Base-by-base conservation (phyloP, 345 rosid species). In the Eucalyptus sp. region DNA sequence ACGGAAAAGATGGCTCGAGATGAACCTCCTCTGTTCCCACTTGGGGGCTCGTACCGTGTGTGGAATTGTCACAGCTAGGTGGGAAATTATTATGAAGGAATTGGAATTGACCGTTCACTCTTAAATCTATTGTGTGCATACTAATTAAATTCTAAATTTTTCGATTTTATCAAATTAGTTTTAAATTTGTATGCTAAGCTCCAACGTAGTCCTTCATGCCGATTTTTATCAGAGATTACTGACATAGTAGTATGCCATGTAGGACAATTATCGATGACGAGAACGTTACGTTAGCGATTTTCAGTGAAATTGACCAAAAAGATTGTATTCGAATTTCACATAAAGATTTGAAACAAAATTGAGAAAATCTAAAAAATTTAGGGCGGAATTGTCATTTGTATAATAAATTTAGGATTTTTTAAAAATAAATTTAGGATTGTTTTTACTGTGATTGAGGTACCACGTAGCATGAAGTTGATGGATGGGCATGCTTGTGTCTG, bases 221-320 rank as follows among this genome's bases (percentile, higher is more conserved):
- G 8, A 64, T 64, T 31, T 64, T 64, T 31, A 13, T 5, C 2
- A 5, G 11, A 16, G 24, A 68, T 68, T 33, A 37, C 4, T 33
- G 2, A 33, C 43, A 33, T 2, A 10, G 13, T 20, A 9, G 0
- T 7, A 37, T 33, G 12, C 7, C 43, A 31, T 7, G 7, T 4
- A 66, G 12, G 11, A 68, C 1, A 5, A 0, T 2, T 3, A 5
- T 5, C 2, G 4, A 68, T 4, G 12, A 8, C 1, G 33, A 16
- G 37, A 64, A 8, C 2, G 20, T n/a, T 5, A 5, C 13, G 1
- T 16, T 7, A 4, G 12, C 4, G 0, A 33, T 68, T 16, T 31
- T 0, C 2, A 18, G 2, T 5, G 22, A 68, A 68, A 68, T 31
- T 16, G 4, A 68, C 1, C 1, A 5, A 10, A 68, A 33, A 7